A percentile compares a stretch with the other conserved stretches of the same genome.
Conservation (phyloP, 1,139 yeast genomes). For the Blastobotrys serpentis region DNA sequence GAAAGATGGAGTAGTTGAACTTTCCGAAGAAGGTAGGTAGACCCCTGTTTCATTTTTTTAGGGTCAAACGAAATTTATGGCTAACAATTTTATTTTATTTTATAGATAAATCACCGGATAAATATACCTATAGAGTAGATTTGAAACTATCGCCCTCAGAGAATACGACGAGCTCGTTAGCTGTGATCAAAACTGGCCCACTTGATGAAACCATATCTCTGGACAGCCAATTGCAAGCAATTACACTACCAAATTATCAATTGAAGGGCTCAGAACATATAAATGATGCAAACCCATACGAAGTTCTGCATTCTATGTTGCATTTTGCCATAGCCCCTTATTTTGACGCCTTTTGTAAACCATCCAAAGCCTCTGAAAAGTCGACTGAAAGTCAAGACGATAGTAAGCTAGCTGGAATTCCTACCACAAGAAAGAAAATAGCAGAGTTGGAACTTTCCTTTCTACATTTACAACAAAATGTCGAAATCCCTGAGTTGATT, state of each 20-base stretch:
- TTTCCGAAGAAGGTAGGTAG: constrained; percentile 16
- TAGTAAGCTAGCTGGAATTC: constrained; percentile 25
- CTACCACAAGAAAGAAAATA: constrained; percentile 50
- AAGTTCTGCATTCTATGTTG: constrained; percentile 58
- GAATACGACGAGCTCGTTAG: constrained; percentile 32
- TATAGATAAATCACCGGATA: background rate
- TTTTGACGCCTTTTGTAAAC: constrained; percentile 45
- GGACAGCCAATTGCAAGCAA: constrained; percentile 46
- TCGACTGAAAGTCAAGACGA: constrained; percentile 19
- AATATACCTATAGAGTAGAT: constrained; percentile 17
- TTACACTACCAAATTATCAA: constrained; percentile 29
- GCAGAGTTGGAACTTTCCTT: constrained; percentile 68
- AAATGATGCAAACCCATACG: constrained; percentile 42
- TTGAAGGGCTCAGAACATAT: constrained; percentile 13
- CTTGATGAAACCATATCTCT: constrained; percentile 34
- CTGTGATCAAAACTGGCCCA: constrained; percentile 48
- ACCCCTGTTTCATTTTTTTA: no score
- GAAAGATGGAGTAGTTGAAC: no score
- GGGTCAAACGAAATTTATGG: no score
- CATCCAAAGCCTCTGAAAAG: constrained; percentile 19
- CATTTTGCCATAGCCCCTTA: constrained; percentile 55
- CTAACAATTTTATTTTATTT: no score
- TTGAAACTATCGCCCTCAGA: constrained; percentile 17
- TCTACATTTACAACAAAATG: constrained; percentile 64
- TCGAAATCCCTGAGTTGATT: constrained; percentile 65